A percentile compares a stretch with the other conserved stretches of the same genome.
Conservation (phyloP, 345 rosid genomes). For the Noccaea caerulescens region DNA sequence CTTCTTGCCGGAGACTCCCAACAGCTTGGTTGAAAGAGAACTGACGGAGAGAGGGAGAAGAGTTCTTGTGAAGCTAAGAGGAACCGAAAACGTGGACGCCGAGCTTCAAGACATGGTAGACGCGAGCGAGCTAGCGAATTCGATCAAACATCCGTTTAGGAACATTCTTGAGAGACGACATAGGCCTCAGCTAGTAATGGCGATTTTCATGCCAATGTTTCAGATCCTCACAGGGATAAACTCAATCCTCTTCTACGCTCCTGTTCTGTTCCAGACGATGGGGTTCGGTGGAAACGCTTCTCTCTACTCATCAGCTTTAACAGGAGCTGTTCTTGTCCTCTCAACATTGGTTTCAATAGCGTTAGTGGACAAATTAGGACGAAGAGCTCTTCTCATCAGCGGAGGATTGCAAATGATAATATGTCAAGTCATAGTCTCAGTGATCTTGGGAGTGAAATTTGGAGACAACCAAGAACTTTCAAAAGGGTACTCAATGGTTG, state of each 20-base stretch:
- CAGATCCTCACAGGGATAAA: conserved; percentile 96
- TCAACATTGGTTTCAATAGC: conserved; percentile 85
- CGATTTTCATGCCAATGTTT: conserved; percentile 76
- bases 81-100: conserved; percentile 67
- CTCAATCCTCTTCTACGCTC: conserved; percentile 93
- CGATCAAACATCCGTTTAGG: conserved; percentile 82
- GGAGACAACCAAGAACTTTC: conserved; percentile 69
- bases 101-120: conserved; percentile 89
- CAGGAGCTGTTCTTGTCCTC: conserved; percentile 86
- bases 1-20: conserved; percentile 83
- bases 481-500: conserved; percentile 62
- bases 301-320: conserved; percentile 85
- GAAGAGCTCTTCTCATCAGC: conserved; percentile 75
- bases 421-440: conserved; percentile 77
- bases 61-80: conserved; percentile 75
- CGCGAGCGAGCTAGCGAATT: conserved; percentile 83
- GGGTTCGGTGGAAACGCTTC: conserved; percentile 85
- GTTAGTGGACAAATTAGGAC: conserved; percentile 72
- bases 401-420: conserved; percentile 87
- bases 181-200: conserved; percentile 86
- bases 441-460: conserved; percentile 79
- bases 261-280: conserved; percentile 86
- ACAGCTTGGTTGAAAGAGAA: conserved; percentile 83
- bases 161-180: conserved; percentile 73
- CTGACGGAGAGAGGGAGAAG: conserved; percentile 57